A percentile compares a stretch with the other conserved stretches of the same genome.
Evolutionary conservation across 2,329 filamentous ascomycete species (phyloP).

Genomic region (Neoarthrinium moseri): DNA sequence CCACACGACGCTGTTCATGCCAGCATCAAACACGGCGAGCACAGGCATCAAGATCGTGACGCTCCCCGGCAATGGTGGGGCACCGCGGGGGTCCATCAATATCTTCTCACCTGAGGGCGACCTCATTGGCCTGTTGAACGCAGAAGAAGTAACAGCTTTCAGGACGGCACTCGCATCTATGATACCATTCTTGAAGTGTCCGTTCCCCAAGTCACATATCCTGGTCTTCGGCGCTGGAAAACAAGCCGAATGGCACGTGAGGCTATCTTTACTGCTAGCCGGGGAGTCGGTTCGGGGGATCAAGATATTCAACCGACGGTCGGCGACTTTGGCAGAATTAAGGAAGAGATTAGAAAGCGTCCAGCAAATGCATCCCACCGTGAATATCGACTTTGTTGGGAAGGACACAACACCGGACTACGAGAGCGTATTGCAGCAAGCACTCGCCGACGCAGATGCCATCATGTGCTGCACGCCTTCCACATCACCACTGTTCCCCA

Average conservation of each 20-base stretch:
- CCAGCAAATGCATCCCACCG: conserved; percentile 31
- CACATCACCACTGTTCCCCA: conserved; percentile 56
- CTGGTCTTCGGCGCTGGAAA: conserved; percentile 69
- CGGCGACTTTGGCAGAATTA: conserved; percentile 29
- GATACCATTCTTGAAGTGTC: conserved; percentile 56
- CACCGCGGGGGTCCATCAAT: conserved; percentile 29
- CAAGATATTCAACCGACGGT: conserved; percentile 28
- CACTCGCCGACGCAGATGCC: conserved; percentile 54
- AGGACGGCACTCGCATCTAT: conserved; percentile 64
- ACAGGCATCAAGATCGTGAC: background rate
- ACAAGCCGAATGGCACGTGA: conserved; percentile 71
- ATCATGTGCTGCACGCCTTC: conserved; percentile 67
- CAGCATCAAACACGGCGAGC: background rate
- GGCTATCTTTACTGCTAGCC: conserved; percentile 58
- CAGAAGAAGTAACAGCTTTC: conserved; percentile 68
- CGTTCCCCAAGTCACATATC: conserved; percentile 31
- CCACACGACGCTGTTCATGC: background rate
- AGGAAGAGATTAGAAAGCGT: conserved; percentile 36
- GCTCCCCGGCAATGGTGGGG: conserved; percentile 20
- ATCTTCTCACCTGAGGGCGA: conserved; percentile 11
- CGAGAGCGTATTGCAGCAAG: conserved; percentile 45
- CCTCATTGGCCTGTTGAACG: conserved; percentile 59
- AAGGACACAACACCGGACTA: conserved; percentile 9
- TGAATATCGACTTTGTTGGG: conserved; percentile 33
- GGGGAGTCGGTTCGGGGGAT: conserved; percentile 24